A percentile compares a stretch with the other conserved stretches of the same genome.
phyloP scores from a whole-genome alignment of 2,329 filamentous ascomycete genomes.

The Curvularia eragrostidis region DNA sequence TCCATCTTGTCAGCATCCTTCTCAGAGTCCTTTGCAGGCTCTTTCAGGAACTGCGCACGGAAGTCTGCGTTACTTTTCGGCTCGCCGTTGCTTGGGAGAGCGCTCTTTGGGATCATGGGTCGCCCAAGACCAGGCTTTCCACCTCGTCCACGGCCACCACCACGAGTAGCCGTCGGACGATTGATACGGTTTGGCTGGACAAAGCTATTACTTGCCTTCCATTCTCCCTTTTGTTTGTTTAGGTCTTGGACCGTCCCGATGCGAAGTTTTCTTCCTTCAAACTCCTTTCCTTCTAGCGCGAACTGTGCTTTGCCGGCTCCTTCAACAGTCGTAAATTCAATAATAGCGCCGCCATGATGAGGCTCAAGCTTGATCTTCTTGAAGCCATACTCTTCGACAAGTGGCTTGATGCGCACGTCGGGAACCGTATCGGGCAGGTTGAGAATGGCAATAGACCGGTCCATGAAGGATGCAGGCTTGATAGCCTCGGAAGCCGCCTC shows the following conservation, averaged over 20 bases:
- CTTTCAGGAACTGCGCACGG: constrained; percentile 59
- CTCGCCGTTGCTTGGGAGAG: constrained; percentile 24
- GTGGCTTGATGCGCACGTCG: constrained; percentile 76
- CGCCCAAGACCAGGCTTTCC: constrained; percentile 38
- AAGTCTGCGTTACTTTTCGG: constrained; percentile 66
- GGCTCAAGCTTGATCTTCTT: constrained; percentile 80
- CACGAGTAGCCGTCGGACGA: constrained; percentile 33
- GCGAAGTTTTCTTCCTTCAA: constrained; percentile 49
- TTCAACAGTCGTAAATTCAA: constrained; percentile 77
- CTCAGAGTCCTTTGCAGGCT: constrained; percentile 28
- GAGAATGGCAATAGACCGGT: constrained; percentile 80
- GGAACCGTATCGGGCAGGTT: constrained; percentile 93
- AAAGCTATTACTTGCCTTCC: constrained; percentile 48
- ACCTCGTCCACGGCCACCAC: constrained; percentile 35
- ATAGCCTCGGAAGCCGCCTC: constrained; percentile 35
- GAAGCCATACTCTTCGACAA: constrained; percentile 76
- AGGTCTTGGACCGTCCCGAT: constrained; percentile 61
- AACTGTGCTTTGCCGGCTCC: constrained; percentile 74
- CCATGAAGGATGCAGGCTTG: constrained; percentile 43
- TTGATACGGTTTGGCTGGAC: constrained; percentile 38
- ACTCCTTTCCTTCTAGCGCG: constrained; percentile 50
- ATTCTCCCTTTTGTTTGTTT: constrained; percentile 47
- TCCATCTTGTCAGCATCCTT: constrained; percentile 33
- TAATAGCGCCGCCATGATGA: constrained; percentile 81
- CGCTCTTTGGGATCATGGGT: constrained; percentile 32